Percentiles rank a stretch among this genome's conserved stretches.
Evolutionary conservation across 306 rosid species (phyloP).

Genomic region (Rosa chinensis): DNA sequence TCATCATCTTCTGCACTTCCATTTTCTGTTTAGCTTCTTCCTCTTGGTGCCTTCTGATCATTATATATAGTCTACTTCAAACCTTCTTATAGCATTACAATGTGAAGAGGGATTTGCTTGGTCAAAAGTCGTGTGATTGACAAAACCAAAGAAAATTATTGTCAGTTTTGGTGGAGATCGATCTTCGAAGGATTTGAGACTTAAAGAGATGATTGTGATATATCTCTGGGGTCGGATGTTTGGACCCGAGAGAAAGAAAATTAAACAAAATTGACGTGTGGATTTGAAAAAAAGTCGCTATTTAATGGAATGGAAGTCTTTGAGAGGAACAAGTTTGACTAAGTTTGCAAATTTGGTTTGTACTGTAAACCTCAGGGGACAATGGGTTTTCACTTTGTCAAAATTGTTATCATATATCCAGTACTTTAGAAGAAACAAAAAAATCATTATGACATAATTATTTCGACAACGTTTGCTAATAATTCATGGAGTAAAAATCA

Average conservation of each 20-base stretch:
- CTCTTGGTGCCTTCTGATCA: conserved; percentile 2
- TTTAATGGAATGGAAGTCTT: background rate
- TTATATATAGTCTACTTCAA: background rate
- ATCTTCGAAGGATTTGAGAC: background rate
- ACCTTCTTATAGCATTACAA: background rate
- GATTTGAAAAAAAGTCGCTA: background rate
- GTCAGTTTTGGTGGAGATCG: background rate
- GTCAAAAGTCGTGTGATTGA: conserved; percentile 7
- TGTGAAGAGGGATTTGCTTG: conserved; percentile 7
- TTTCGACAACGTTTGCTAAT: background rate
- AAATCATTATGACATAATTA: background rate
- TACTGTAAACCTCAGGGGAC: conserved; percentile 2
- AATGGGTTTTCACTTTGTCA: background rate
- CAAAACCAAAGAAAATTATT: background rate
- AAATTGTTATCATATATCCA: background rate
- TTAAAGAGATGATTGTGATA: background rate
- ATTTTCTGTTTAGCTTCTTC: conserved; percentile 6
- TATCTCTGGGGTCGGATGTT: background rate
- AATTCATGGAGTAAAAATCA: background rate
- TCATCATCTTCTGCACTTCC: conserved; percentile 16
- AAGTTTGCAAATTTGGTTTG: background rate
- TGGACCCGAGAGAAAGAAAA: background rate
- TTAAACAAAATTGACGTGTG: background rate
- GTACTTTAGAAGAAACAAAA: background rate
- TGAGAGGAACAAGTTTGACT: conserved; percentile 17